Percentiles rank a stretch among this genome's conserved stretches.
These are phyloP conservation scores for Centrapalus pauciflorus DNA, from an alignment of 129 eudicot genomes.

Conservation along the genomic window DNA sequence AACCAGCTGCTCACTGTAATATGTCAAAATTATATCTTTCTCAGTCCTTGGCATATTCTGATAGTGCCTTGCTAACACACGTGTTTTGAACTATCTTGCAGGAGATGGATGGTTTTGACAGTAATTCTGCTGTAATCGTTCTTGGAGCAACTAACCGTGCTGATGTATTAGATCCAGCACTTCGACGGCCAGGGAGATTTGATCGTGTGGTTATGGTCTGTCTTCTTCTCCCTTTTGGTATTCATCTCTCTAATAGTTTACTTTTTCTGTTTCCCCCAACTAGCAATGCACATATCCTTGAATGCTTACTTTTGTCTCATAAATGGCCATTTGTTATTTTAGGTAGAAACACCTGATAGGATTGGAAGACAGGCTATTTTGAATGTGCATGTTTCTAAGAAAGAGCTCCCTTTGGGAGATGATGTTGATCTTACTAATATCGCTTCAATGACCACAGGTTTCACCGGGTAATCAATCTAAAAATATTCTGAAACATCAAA, in stretches of 20 bases:
- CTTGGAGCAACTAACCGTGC: conserved; percentile 98
- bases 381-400: conserved; percentile 79
- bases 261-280: background rate
- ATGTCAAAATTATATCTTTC: conserved; percentile 8
- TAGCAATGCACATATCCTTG: background rate
- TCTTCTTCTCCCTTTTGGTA: conserved; percentile 24
- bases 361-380: conserved; percentile 85
- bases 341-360: conserved; percentile 99
- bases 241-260: conserved; percentile 1
- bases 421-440: conserved; percentile 72
- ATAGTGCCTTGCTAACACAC: background rate
- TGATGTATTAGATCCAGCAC: conserved; percentile 98
- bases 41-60: background rate
- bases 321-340: conserved; percentile 14
- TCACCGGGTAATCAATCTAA: conserved; percentile 70
- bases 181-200: conserved; percentile 98
- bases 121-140: conserved; percentile 96
- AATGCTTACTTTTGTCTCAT: background rate
- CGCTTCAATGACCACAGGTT: conserved; percentile 98
- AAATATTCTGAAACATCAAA: background rate
- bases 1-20: conserved; percentile 93
- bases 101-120: conserved; percentile 99
- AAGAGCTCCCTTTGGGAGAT: conserved; percentile 85
- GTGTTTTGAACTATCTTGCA: conserved; percentile 34
- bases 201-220: conserved; percentile 97